Evolutionary conservation across 768 basidiomycete species (phyloP).

Genomic region (Suillus discolor): DNA sequence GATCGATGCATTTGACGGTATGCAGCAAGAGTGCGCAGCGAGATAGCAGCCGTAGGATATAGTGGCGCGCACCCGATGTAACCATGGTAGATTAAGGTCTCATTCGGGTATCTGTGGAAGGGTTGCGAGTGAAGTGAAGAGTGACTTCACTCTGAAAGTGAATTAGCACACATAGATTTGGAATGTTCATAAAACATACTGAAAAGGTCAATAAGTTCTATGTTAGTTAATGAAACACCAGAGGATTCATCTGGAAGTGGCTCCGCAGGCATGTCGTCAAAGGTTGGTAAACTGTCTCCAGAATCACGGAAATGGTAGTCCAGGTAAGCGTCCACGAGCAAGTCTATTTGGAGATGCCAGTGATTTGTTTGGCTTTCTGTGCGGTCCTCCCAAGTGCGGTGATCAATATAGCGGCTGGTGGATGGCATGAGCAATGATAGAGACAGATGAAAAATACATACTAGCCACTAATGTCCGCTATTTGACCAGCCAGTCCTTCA

Average conservation of each 20-base stretch:
- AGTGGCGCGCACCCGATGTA: not conserved
- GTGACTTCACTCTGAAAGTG: not conserved
- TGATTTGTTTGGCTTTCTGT: not conserved
- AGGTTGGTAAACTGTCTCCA: not conserved
- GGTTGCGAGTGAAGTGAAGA: not conserved
- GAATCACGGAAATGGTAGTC: not conserved
- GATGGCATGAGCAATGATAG: not conserved
- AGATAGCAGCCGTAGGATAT: not conserved
- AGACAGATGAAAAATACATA: not conserved
- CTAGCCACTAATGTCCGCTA: not conserved
- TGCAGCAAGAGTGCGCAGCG: not conserved
- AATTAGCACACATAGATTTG: not conserved
- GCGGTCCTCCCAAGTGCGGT: not conserved
- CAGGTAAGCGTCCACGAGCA: not conserved
- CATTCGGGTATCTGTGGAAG: not conserved
- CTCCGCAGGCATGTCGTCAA: not conserved
- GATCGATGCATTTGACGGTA: not conserved
- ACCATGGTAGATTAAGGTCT: not conserved
- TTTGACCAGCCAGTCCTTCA: no score
- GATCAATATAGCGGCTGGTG: not conserved
- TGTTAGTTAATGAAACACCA: not conserved
- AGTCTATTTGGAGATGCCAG: not conserved
- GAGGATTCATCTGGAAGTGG: not conserved
- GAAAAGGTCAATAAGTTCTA: not conserved
- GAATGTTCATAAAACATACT: not conserved